Evolutionary conservation across 495 filamentous ascomycete genomes (phyloP).

Genomic region (Talaromyces thailandensis): DNA sequence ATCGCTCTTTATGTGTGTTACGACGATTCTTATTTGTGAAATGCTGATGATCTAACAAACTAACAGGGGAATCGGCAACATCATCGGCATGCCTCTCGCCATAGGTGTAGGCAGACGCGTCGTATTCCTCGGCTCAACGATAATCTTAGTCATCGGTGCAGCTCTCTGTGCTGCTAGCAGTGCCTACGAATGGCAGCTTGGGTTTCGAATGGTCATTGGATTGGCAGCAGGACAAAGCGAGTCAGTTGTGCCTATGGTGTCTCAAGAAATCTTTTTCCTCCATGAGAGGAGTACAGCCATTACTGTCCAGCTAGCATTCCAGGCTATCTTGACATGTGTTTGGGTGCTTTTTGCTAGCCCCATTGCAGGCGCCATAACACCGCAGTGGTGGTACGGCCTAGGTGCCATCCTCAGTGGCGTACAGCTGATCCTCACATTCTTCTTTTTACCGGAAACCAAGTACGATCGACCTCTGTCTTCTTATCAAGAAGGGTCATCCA

Average conservation of each 20-base stretch:
- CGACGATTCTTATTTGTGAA: neutral
- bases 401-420: slow-evolving; percentile 17
- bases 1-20: slow-evolving; percentile 18
- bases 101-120: slow-evolving; percentile 29
- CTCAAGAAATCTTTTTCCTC: slow-evolving; percentile 29
- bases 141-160: slow-evolving; percentile 16
- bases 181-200: slow-evolving; percentile 21
- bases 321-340: slow-evolving; percentile 18
- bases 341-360: slow-evolving; percentile 24
- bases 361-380: slow-evolving; percentile 25
- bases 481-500: slow-evolving; percentile 13
- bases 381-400: slow-evolving; percentile 28
- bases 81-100: slow-evolving; percentile 32
- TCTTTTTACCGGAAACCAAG: slow-evolving; percentile 65
- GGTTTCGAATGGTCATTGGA: slow-evolving; percentile 20
- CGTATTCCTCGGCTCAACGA: slow-evolving; percentile 21
- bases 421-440: slow-evolving; percentile 50
- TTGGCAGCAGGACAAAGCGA: slow-evolving; percentile 25
- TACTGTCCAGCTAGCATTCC: slow-evolving; percentile 22
- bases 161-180: slow-evolving; percentile 14
- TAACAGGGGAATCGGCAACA: slow-evolving; percentile 26
- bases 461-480: slow-evolving; percentile 15
- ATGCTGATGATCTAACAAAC: neutral
- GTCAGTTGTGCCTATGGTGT: slow-evolving; percentile 30
- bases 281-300: slow-evolving; percentile 26